Conservation (phyloP, 1,284 basidiomycete genomes). For the Sanghuangporus baumii region DNA sequence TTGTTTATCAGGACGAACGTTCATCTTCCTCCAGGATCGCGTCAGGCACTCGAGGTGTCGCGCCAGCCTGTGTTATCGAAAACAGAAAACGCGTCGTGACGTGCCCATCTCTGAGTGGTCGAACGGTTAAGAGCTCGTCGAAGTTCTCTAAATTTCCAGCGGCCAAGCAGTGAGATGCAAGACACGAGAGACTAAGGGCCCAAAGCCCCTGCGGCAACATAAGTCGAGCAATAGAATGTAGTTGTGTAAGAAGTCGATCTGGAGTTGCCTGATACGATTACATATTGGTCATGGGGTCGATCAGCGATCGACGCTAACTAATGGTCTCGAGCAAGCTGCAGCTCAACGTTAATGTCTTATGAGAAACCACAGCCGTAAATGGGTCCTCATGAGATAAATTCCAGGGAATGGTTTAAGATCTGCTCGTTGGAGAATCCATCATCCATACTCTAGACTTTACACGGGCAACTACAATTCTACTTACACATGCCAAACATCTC, state of each 20-base stretch:
- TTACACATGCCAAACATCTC: too few species aligned
- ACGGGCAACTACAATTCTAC: too few species aligned
- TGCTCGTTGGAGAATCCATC: too few species aligned
- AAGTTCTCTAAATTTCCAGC: conserved; percentile 39
- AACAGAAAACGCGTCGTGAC: conserved; percentile 84
- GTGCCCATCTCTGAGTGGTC: conserved; percentile 79
- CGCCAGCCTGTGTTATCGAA: conserved; percentile 54
- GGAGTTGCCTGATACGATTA: too few species aligned
- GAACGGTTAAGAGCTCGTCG: conserved; percentile 67
- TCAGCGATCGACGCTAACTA: too few species aligned
- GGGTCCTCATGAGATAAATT: too few species aligned
- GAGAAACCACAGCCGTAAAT: too few species aligned
- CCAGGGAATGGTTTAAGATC: too few species aligned
- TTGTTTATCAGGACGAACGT: conserved; percentile 31
- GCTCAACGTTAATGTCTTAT: too few species aligned
- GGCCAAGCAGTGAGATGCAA: neutral
- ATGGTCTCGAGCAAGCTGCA: too few species aligned
- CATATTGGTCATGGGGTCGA: too few species aligned
- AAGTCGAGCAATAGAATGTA: neutral
- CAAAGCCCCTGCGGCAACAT: conserved; percentile 3
- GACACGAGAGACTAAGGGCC: neutral
- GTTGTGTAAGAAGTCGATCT: neutral
- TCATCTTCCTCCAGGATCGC: conserved; percentile 45
- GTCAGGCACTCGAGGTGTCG: conserved; percentile 47
- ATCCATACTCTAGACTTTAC: too few species aligned